Evolutionary conservation across 2,329 filamentous ascomycete species (phyloP).

Genomic region (Fusarium hostae): DNA sequence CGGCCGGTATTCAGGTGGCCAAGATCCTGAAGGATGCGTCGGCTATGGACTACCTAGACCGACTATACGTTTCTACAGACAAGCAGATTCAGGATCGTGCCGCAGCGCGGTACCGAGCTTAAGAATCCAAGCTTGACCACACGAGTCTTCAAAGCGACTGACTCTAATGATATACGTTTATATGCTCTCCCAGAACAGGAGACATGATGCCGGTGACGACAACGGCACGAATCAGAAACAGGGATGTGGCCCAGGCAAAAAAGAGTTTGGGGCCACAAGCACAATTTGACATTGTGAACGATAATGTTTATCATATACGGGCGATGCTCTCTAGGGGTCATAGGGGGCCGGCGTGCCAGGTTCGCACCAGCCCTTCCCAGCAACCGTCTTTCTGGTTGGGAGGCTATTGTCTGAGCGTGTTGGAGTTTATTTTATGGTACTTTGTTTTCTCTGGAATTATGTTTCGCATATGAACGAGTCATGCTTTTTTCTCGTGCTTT

Average conservation of each 20-base stretch:
- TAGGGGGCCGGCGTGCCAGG: constrained; percentile 21
- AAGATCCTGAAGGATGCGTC: constrained; percentile 87
- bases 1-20: constrained; percentile 86
- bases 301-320: constrained; percentile 46
- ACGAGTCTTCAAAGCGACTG: constrained; percentile 39
- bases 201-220: constrained; percentile 42
- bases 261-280: constrained; percentile 22
- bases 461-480: constrained; percentile 25
- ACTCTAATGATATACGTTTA: constrained; percentile 47
- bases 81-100: constrained; percentile 78
- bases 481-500: constrained; percentile 22
- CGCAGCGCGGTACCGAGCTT: constrained; percentile 49
- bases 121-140: constrained; percentile 35
- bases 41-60: constrained; percentile 85
- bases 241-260: constrained; percentile 31
- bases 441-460: constrained; percentile 26
- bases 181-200: constrained; percentile 38
- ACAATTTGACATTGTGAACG: constrained; percentile 44
- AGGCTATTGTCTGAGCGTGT: constrained; percentile 39
- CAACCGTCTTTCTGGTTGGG: constrained; percentile 37
- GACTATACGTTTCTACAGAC: constrained; percentile 85
- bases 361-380: constrained; percentile 30
- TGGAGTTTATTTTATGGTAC: constrained; percentile 42
- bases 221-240: constrained; percentile 46
- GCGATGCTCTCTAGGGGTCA: constrained; percentile 26